These are phyloP conservation scores for Hypoxylon perforatum DNA, from an alignment of 495 filamentous ascomycete genomes.

Conservation along the genomic window DNA sequence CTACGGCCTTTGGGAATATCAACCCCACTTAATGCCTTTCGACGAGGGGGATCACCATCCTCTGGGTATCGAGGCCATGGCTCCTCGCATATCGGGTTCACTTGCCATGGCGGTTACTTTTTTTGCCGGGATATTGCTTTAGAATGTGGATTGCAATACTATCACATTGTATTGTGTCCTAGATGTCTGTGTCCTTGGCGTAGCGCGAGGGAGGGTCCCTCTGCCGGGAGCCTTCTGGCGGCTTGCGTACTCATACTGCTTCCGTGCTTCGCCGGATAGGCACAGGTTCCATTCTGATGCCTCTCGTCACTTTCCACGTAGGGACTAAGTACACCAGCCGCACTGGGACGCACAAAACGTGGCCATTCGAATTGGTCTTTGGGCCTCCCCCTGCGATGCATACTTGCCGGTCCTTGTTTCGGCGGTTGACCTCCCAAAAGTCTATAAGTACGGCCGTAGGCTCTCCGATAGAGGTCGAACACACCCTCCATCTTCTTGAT, in stretches of 20 bases:
- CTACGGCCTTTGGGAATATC: conserved; percentile 20
- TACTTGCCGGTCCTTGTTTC: conserved; percentile 33
- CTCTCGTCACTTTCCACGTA: conserved; percentile 28
- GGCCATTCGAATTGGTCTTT: conserved; percentile 31
- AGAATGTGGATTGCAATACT: conserved; percentile 25
- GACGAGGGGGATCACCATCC: conserved; percentile 36
- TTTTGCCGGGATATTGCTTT: conserved; percentile 43
- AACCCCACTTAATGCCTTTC: conserved; percentile 40
- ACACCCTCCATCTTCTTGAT: conserved; percentile 37
- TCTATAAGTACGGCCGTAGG: conserved; percentile 44
- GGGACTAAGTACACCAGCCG: conserved; percentile 38
- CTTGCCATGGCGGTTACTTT: conserved; percentile 37
- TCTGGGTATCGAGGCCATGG: conserved; percentile 42
- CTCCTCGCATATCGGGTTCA: conserved; percentile 40
- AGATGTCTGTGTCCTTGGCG: conserved; percentile 33
- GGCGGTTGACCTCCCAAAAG: conserved; percentile 31
- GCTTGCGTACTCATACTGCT: conserved; percentile 30
- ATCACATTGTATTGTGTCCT: conserved; percentile 30
- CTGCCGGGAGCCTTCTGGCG: conserved; percentile 40
- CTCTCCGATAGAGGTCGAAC: conserved; percentile 14
- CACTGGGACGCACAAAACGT: conserved; percentile 36
- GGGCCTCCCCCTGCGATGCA: conserved; percentile 32
- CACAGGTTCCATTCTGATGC: conserved; percentile 29
- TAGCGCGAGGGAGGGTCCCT: conserved; percentile 27
- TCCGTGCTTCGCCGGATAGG: conserved; percentile 42